Evolutionary conservation across 805 yeast species (phyloP), one percentile per base, ranked within the genome.

Genomic region (Millerozyma miso): DNA sequence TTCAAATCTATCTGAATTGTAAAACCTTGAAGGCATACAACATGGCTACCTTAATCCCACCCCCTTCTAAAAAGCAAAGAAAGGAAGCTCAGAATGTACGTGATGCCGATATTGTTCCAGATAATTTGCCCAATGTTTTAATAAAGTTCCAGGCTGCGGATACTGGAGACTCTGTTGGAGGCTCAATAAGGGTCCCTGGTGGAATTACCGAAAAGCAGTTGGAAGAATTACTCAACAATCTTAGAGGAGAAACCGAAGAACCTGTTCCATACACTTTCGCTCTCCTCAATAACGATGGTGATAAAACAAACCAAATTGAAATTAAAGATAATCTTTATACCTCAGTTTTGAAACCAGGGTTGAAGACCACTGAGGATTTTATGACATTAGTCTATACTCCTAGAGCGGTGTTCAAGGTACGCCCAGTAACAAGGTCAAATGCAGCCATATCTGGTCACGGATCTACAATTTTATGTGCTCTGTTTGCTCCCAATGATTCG

Each of bases 391-490:
- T 90, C 4, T 93, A 85, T 60, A 89, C 97, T 0, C 99, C 99
- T 33, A 77, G 96, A 49, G 97, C 99, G 0, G 84, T 93, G 2
- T 93, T 93, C 74, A 88, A 88, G 54, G 99, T 93, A 10, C 82
- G 78, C 50, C 88, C 97, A 3, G 87, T 93, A 13, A 88, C 97
- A 0, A 73, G 98, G 56, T 82, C 96, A 2, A 83, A 89, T 3
- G 90, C 95, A 8, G 89, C 97, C 0, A 91, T 93, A 41, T 79
- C 95, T 1, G 99, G 99, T 4, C 99, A 93, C 60, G 96, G 96
- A 1, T 80, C 96, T 2, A 93, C 98, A 0, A 88, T 93, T 47
- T 69, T 93, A 50, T 87, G 97, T 46, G 85, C 93, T 34, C 90
- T 86, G 48, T 93, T 93, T 74, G 95, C 99, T 1, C 99, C 99